phyloP scores from a whole-genome alignment of 768 basidiomycete genomes.

The Plicaturopsis crispa region DNA sequence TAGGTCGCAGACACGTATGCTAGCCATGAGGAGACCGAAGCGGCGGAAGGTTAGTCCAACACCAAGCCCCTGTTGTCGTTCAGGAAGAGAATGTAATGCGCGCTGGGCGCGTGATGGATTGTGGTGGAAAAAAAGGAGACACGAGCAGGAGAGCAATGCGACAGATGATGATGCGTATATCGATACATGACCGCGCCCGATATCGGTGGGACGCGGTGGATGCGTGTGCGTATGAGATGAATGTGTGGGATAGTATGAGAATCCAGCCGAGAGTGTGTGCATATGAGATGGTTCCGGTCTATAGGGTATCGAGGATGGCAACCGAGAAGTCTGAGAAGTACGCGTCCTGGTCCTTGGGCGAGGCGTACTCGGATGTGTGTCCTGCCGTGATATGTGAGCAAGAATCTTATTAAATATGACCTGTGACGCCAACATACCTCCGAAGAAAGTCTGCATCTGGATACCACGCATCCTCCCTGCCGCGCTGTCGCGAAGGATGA shows the following conservation, averaged over 20 bases:
- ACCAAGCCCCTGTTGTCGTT: neutral
- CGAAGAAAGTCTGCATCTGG: conserved; percentile 77
- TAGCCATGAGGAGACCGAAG: too few species aligned
- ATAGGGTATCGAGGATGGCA: conserved; percentile 44
- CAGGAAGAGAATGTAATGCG: conserved; percentile 1
- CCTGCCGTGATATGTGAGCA: conserved; percentile 24
- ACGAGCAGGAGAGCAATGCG: neutral
- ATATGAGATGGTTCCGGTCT: conserved; percentile 8
- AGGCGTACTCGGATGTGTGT: conserved; percentile 39
- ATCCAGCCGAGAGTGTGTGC: neutral
- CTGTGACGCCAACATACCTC: conserved; percentile 32
- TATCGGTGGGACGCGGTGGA: conserved; percentile 1
- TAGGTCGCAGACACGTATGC: too few species aligned
- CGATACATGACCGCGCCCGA: neutral
- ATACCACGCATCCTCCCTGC: conserved; percentile 55
- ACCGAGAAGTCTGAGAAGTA: conserved; percentile 69
- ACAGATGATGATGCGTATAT: neutral
- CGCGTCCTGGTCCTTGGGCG: conserved; percentile 51
- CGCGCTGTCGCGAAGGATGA: conserved; percentile 43
- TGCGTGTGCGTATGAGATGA: neutral
- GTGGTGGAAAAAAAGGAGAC: too few species aligned
- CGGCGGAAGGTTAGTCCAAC: neutral
- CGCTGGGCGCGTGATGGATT: neutral
- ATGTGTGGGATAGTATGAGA: neutral
- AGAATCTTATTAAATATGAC: conserved; percentile 9